Evolutionary conservation across 1,139 yeast genomes (phyloP), one percentile per base, ranked within the genome.

Genomic region (Hanseniaspora sp.): DNA sequence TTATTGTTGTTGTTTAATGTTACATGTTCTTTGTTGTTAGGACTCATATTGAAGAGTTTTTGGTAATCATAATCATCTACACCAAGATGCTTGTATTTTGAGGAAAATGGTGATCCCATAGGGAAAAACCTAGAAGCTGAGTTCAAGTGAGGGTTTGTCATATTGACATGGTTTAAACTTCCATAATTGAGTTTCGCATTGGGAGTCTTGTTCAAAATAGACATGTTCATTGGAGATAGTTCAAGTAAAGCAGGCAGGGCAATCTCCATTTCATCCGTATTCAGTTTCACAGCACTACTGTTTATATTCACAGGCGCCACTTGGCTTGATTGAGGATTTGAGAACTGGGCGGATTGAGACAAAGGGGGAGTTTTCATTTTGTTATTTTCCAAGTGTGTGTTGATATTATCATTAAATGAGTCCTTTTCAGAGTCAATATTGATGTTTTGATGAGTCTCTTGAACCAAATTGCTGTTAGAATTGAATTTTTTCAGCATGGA

Each of bases 1-100:
- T n/a, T n/a, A n/a, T 33, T 46, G 29, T 44, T 31, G 28, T 15
- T 52, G 39, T 29, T 39, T 45, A 52, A 23, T 51, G 53, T 51
- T 51, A 51, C 53, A 51, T 37, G 46, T 13, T 51, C 53, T 46
- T 44, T 48, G 42, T 48, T 42, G 31, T 51, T 51, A 15, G 56
- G 54, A 38, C 54, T 48, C 41, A 46, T 35, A 33, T 38, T 48
- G 5, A 54, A 45, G 33, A 45, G 49, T 17, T 48, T 54, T 38
- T 49, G 51, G 34, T 54, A 54, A 11, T 54, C 56, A 37, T 54
- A 51, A 17, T 54, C 56, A 12, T 49, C 56, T 11, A 48, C 7
- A 7, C 41, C 41, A 7, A 23, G 29, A 11, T 43, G 53, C 7
- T 44, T 43, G 29, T 43, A 37, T 38, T 43, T 51, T 13, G 31